Percentiles rank a stretch among this genome's conserved stretches.
Evolutionary conservation across 768 basidiomycete genomes (phyloP).

Genomic region (Pleurotus platypus): DNA sequence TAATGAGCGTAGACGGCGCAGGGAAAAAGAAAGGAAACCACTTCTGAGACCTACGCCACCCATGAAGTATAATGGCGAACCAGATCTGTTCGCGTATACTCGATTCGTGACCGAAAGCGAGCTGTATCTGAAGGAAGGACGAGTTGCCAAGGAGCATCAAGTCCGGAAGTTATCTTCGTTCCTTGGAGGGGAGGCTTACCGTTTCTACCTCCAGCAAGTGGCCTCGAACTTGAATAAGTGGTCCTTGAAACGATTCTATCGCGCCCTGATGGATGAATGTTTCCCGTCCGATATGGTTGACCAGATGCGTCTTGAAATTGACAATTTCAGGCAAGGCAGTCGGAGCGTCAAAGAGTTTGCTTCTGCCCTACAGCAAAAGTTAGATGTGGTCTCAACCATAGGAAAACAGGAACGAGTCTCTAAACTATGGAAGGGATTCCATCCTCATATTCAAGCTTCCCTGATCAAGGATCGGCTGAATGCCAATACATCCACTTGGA

Average conservation of each 20-base stretch:
- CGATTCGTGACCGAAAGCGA: background rate
- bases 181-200: too few relatives aligned
- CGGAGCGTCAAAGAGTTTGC: constrained; percentile 24
- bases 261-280: too few relatives aligned
- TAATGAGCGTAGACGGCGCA: background rate
- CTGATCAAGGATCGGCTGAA: constrained; percentile 25
- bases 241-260: too few relatives aligned
- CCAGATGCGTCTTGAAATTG: too few relatives aligned
- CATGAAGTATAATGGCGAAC: background rate
- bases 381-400: constrained; percentile 24
- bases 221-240: too few relatives aligned
- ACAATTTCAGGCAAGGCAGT: too few relatives aligned
- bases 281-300: too few relatives aligned
- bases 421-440: constrained; percentile 30
- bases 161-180: too few relatives aligned
- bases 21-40: background rate
- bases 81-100: background rate
- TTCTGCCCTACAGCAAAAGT: constrained; percentile 27
- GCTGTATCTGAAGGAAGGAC: background rate
- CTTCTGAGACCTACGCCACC: background rate
- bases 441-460: constrained; percentile 18
- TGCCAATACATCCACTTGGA: constrained; percentile 17
- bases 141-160: background rate
- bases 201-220: too few relatives aligned
- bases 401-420: constrained; percentile 23